A percentile compares a stretch with the other conserved stretches of the same genome.
Conservation (phyloP, 257 asterid species). For the Asclepias syriaca region DNA sequence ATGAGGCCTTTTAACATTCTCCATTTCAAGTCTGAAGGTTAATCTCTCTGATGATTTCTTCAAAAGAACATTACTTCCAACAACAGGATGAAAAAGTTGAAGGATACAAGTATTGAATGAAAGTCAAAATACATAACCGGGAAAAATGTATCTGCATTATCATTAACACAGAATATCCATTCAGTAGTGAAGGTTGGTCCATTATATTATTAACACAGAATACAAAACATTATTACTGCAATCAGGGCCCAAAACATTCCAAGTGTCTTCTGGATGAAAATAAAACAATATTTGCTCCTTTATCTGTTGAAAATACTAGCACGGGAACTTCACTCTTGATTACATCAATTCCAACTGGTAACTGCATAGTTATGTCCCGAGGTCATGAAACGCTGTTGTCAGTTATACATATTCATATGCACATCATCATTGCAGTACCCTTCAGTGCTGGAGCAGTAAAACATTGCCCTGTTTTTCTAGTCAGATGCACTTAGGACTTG, state of each 20-base stretch:
- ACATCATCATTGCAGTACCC: constrained; percentile 5
- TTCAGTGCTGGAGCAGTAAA: background rate
- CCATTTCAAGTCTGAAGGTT: too few relatives aligned
- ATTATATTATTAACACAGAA: background rate
- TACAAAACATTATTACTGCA: background rate
- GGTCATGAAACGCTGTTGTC: constrained; percentile 1
- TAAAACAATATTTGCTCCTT: background rate
- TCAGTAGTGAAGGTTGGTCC: background rate
- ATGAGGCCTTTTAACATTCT: too few relatives aligned
- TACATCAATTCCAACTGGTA: background rate
- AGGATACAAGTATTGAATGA: background rate
- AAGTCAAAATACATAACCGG: background rate
- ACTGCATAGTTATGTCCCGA: background rate
- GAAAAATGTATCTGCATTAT: background rate
- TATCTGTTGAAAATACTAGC: background rate
- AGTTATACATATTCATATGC: constrained; percentile 1
- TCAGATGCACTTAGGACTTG: constrained; percentile 13
- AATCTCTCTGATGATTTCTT: too few relatives aligned
- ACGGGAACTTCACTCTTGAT: background rate
- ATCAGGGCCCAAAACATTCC: background rate
- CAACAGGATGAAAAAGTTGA: background rate
- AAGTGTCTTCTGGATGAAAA: background rate
- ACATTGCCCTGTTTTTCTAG: constrained; percentile 5
- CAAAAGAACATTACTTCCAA: background rate
- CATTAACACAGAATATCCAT: background rate